Evolutionary conservation across 2,329 filamentous ascomycete species (phyloP).

Genomic region (Diaporthe sp.): DNA sequence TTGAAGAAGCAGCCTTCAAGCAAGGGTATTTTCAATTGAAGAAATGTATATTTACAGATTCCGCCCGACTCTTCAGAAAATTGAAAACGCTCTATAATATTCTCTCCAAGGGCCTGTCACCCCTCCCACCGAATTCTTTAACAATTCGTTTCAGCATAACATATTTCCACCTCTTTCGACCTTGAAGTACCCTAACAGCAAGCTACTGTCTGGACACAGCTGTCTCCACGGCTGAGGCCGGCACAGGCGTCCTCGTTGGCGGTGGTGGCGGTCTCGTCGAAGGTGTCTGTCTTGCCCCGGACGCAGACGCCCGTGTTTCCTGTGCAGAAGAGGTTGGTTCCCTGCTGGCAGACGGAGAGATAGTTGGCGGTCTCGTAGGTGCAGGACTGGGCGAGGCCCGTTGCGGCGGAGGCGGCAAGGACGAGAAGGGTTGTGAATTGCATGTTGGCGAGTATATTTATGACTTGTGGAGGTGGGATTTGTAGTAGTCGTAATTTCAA

Average conservation of each 20-base stretch:
- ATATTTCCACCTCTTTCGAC: background rate
- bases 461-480: background rate
- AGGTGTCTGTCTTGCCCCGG: constrained; percentile 20
- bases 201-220: constrained; percentile 18
- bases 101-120: background rate
- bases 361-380: constrained; percentile 25
- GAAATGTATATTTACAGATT: background rate
- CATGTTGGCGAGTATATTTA: background rate
- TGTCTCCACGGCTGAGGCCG: background rate
- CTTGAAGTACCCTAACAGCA: background rate
- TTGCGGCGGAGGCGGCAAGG: constrained; percentile 9
- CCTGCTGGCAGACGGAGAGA: constrained; percentile 33
- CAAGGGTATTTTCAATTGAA: background rate
- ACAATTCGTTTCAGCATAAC: background rate
- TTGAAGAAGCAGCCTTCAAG: background rate
- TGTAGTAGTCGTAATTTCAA: background rate
- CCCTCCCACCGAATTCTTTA: background rate
- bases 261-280: background rate
- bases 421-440: constrained; percentile 3
- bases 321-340: constrained; percentile 11
- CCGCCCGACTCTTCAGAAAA: background rate
- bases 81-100: background rate
- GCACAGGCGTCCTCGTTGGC: constrained; percentile 28
- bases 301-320: constrained; percentile 23
- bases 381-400: constrained; percentile 18